phyloP scores from a whole-genome alignment of 805 yeast species.

The Deakozyma indianensis region DNA sequence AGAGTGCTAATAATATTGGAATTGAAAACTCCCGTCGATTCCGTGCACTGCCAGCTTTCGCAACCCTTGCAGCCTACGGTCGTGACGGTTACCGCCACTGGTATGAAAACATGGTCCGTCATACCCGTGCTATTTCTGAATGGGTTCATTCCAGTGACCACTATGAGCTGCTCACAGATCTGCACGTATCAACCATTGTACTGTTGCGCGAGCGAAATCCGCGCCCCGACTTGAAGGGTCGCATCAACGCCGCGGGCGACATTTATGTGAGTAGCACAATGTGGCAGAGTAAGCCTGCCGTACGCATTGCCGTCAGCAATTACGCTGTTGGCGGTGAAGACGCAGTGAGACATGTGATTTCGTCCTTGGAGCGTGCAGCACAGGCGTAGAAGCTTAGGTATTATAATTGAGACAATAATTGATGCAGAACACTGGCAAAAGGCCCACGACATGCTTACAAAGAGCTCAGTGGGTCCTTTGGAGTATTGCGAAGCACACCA shows the following conservation, averaged over 20 bases:
- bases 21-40: slow-evolving; percentile 14
- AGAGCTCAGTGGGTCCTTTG: too few species aligned
- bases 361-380: neutral
- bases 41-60: slow-evolving; percentile 11
- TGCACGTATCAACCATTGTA: slow-evolving; percentile 8
- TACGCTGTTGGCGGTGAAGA: neutral
- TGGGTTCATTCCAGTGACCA: slow-evolving; percentile 6
- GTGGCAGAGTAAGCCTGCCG: slow-evolving; percentile 12
- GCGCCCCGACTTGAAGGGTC: slow-evolving; percentile 3
- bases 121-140: slow-evolving; percentile 6
- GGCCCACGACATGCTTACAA: too few species aligned
- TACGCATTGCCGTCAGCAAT: slow-evolving; percentile 13
- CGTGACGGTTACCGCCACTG: slow-evolving; percentile 7
- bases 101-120: slow-evolving; percentile 7
- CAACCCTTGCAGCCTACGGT: slow-evolving; percentile 13
- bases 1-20: slow-evolving; percentile 10
- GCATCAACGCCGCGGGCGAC: slow-evolving; percentile 8
- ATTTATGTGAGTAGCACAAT: slow-evolving; percentile 10
- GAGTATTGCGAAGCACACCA: too few species aligned
- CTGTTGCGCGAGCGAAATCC: slow-evolving; percentile 10
- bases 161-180: slow-evolving; percentile 9
- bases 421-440: too few species aligned
- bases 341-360: neutral
- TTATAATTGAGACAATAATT: too few species aligned
- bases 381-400: neutral